phyloP scores from a whole-genome alignment of 108 stramenopile species.

The Conticribra weissflogii region DNA sequence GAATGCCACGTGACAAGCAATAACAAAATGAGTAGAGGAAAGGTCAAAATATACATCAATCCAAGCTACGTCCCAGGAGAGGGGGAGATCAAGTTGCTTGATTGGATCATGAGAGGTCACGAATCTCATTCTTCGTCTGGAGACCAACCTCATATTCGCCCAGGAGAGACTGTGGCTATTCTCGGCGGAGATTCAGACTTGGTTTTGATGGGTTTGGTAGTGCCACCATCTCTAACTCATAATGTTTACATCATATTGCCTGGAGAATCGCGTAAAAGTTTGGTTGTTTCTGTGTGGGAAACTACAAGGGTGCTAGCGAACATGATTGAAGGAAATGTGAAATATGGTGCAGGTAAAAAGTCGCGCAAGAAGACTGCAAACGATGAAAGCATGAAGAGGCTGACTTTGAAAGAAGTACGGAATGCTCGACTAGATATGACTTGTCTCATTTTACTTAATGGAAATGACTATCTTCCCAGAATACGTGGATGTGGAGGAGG shows the following conservation, averaged over 20 bases:
- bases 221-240: constrained; percentile 74
- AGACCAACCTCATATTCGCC: constrained; percentile 26
- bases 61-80: constrained; percentile 84
- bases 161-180: constrained; percentile 70
- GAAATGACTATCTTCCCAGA: constrained; percentile 91
- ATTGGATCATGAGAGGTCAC: constrained; percentile 68
- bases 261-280: constrained; percentile 34
- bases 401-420: constrained; percentile 22
- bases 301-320: constrained; percentile 58
- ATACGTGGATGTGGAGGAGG: constrained; percentile 56
- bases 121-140: background rate
- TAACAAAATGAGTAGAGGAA: background rate
- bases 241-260: constrained; percentile 83
- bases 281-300: constrained; percentile 72
- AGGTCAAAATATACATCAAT: constrained; percentile 70
- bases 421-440: constrained; percentile 74
- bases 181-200: constrained; percentile 90
- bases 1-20: background rate
- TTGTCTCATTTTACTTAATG: constrained; percentile 81
- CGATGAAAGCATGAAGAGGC: constrained; percentile 7
- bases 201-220: constrained; percentile 79
- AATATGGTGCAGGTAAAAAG: constrained; percentile 13
- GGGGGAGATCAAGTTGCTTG: constrained; percentile 90
- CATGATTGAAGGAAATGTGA: constrained; percentile 35
- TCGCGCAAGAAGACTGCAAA: background rate